A percentile compares a stretch with the other conserved stretches of the same genome.
Evolutionary conservation across 2,329 filamentous ascomycete species (phyloP).

Genomic region (Fusarium redolens): DNA sequence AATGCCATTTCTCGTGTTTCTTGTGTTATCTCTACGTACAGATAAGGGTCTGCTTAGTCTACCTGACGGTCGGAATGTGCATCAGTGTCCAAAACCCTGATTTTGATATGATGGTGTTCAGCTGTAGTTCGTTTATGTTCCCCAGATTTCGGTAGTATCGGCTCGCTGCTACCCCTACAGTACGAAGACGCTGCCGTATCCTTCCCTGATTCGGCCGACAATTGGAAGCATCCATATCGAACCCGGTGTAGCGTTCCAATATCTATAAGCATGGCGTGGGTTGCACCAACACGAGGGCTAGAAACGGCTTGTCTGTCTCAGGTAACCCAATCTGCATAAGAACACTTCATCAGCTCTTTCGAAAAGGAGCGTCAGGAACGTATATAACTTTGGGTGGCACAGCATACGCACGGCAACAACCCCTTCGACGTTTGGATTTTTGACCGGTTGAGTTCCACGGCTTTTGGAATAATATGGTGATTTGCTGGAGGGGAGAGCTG

Average conservation of each 20-base stretch:
- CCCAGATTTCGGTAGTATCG: constrained; percentile 2
- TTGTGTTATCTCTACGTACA: neutral
- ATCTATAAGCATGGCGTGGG: constrained; percentile 1
- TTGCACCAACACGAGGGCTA: constrained; percentile 14
- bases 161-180: neutral
- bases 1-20: neutral
- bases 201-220: neutral
- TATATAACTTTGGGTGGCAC: constrained; percentile 8
- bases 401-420: constrained; percentile 26
- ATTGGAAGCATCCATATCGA: neutral
- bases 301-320: neutral
- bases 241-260: neutral
- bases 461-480: constrained; percentile 10
- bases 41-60: neutral
- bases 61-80: neutral
- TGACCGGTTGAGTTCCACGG: constrained; percentile 39
- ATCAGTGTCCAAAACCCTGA: neutral
- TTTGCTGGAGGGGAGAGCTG: neutral
- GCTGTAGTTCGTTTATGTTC: constrained; percentile 1
- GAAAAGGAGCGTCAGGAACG: constrained; percentile 3
- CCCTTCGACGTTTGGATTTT: neutral
- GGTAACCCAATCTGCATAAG: constrained; percentile 10
- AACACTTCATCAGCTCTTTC: neutral
- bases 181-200: neutral
- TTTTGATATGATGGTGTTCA: neutral